phyloP scores from a whole-genome alignment of 2,329 filamentous ascomycete species.

The Trichoderma lentiforme region DNA sequence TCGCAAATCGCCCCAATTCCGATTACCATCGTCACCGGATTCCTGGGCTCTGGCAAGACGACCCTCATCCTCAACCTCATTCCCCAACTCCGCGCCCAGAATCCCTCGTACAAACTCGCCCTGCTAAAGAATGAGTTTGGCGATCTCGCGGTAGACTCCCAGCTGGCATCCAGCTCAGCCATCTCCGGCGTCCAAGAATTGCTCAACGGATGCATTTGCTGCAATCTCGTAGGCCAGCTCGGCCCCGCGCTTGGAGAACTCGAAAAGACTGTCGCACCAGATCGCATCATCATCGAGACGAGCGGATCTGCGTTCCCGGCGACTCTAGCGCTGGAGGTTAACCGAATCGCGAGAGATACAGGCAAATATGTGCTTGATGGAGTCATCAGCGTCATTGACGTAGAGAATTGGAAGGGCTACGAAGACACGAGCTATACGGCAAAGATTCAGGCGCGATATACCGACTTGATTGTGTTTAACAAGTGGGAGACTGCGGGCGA shows the following conservation, averaged over 20 bases:
- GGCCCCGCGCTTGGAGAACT: conserved; percentile 76
- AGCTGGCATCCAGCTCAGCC: conserved; percentile 76
- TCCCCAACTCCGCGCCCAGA: conserved; percentile 76
- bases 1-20: conserved; percentile 67
- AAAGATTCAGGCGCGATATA: conserved; percentile 82
- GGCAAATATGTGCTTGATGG: conserved; percentile 74
- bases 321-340: conserved; percentile 86
- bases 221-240: conserved; percentile 92
- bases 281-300: conserved; percentile 93
- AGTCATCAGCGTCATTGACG: conserved; percentile 85
- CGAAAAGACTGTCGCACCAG: conserved; percentile 55
- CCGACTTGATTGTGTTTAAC: conserved; percentile 86
- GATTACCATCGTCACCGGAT: conserved; percentile 93
- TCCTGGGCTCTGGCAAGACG: conserved; percentile 93
- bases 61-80: conserved; percentile 92
- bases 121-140: conserved; percentile 98
- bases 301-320: conserved; percentile 84
- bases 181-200: conserved; percentile 90
- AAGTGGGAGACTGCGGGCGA: conserved; percentile 83
- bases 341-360: conserved; percentile 69
- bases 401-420: conserved; percentile 93
- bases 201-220: conserved; percentile 97
- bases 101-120: conserved; percentile 77
- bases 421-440: conserved; percentile 89
- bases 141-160: conserved; percentile 87